Conservation (phyloP, 305 asterid species). For the Solanum hybrid region DNA sequence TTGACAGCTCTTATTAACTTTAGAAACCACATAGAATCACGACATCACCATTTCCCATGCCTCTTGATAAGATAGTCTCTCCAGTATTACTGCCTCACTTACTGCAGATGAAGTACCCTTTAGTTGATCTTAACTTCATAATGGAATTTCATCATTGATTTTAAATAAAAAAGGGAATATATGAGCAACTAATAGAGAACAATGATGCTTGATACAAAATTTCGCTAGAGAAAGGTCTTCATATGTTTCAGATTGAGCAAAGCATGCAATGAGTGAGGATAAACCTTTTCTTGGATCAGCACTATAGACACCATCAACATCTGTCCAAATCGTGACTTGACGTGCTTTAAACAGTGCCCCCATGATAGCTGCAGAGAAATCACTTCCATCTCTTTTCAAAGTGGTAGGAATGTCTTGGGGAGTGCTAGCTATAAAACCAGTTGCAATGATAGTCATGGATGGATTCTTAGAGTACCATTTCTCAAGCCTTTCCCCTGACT, state of each 20-base stretch:
- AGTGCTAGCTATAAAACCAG: constrained; percentile 93
- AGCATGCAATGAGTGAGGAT: constrained; percentile 9
- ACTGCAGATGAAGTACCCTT: constrained; percentile 35
- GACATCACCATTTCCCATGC: constrained; percentile 96
- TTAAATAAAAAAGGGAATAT: background rate
- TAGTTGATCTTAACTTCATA: background rate
- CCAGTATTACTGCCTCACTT: constrained; percentile 92
- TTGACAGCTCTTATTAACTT: constrained; percentile 8
- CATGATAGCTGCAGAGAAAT: constrained; percentile 98
- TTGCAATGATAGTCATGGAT: constrained; percentile 65
- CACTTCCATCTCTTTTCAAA: constrained; percentile 97
- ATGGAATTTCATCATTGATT: background rate
- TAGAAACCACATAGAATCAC: constrained; percentile 9
- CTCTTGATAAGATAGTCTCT: constrained; percentile 90
- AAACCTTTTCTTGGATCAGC: constrained; percentile 98
- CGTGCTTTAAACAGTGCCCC: constrained; percentile 84
- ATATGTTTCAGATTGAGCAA: background rate
- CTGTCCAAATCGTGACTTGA: constrained; percentile 97
- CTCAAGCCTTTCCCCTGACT: constrained; percentile 65
- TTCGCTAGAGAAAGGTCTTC: background rate
- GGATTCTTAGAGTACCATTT: constrained; percentile 74
- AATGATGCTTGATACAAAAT: background rate
- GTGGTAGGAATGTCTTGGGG: constrained; percentile 89
- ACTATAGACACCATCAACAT: constrained; percentile 92
- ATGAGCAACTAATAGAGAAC: background rate